Evolutionary conservation across 208 protist genomes (phyloP), one percentile per base, ranked within the genome.

Genomic region (Naegleria lovaniensis): DNA sequence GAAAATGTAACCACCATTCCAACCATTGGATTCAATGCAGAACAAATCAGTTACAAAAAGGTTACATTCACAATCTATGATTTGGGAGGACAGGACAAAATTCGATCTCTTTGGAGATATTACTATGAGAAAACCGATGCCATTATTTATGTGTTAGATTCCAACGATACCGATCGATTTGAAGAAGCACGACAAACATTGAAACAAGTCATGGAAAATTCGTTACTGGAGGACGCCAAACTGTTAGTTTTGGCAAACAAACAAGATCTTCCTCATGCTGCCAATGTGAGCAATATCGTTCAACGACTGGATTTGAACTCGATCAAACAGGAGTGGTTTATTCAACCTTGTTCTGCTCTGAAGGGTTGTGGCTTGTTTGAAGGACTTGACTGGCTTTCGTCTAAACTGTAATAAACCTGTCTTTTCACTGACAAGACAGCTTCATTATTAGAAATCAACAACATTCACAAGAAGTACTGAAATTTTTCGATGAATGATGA

Each of bases 11-110:
- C 96, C 6, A 99, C 97, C 22, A 98, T 99, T 84, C 98, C 98
- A 16, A 99, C 98, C 84, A 98, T 99, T 90, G 97, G 97, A 48
- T 97, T 99, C 92, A 99, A 99, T 94, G 97, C 99, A 76, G 96
- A 98, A 15, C 92, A 93, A 7, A 93, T 99, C 29, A 93, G 97
- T 90, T 99, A 99, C 94, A 98, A 98, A 92, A 99, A 98, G 86
- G 96, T 99, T 79, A 98, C 94, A 52, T 99, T 99, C 90, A 98
- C 97, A 48, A 95, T 99, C 85, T 89, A 51, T 29, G 85, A 89
- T 67, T 41, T 89, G 22, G 85, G 85, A 40, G 85, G 85, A 41
- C 83, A 86, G 48, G 83, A 48, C 29, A 86, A n/a, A 86, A 86
- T 89, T 52, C 96, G 95, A 39, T 92, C 93, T 15, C 85, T 97